These are phyloP conservation scores for Raphanus raphanistrum DNA, from an alignment of 345 rosid genomes.

Conservation along the genomic window DNA sequence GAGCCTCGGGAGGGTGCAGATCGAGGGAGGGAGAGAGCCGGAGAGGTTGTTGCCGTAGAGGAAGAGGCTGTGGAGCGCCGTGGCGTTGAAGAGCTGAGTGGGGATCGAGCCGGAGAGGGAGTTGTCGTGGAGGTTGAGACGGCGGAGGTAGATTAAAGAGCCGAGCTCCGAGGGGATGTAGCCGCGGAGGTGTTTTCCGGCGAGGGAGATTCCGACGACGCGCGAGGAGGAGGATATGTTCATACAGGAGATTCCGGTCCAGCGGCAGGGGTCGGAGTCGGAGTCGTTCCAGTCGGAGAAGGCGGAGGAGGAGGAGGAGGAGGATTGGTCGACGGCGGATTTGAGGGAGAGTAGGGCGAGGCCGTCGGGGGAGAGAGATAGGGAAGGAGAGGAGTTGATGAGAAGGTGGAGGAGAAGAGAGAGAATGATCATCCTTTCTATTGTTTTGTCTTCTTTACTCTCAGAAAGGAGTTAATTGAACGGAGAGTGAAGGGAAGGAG, in stretches of 20 bases:
- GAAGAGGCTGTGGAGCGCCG: conserved; percentile 82
- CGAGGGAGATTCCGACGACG: conserved; percentile 70
- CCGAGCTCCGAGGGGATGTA: conserved; percentile 97
- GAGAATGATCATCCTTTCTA: conserved; percentile 18
- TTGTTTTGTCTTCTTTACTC: neutral
- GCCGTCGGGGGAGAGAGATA: conserved; percentile 84
- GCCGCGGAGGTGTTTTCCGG: conserved; percentile 75
- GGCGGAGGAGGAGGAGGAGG: conserved; percentile 39
- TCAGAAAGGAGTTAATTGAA: neutral
- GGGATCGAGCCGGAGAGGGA: conserved; percentile 77
- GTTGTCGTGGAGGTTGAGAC: conserved; percentile 81
- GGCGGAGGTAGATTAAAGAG: conserved; percentile 66
- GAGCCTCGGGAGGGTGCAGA: conserved; percentile 70
- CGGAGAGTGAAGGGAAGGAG: conserved; percentile 5
- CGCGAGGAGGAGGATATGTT: conserved; percentile 62
- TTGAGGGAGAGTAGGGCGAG: conserved; percentile 82
- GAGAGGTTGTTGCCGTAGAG: conserved; percentile 84
- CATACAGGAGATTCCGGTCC: conserved; percentile 90
- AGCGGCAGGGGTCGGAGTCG: conserved; percentile 76
- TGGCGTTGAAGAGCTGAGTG: conserved; percentile 74
- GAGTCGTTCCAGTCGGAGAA: conserved; percentile 85
- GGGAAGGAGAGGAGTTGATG: neutral
- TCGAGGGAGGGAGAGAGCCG: conserved; percentile 70
- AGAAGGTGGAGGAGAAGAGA: conserved; percentile 32
- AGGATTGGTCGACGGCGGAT: conserved; percentile 67